Percentiles rank a stretch among this genome's conserved stretches.
Evolutionary conservation across 148 eudicot genomes (phyloP).

Genomic region (Amaranthus cruentus): DNA sequence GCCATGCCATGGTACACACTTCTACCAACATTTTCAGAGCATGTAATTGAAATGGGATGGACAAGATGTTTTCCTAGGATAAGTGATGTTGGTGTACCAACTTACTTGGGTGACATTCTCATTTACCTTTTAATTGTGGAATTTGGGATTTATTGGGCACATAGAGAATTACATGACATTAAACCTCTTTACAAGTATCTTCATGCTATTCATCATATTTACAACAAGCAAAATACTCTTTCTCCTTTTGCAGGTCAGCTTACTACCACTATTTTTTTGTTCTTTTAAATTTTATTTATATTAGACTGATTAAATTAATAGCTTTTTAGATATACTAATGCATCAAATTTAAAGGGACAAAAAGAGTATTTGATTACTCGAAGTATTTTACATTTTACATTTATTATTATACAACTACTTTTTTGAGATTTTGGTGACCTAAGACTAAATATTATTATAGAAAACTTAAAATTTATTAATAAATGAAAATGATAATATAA

Average conservation of each 20-base stretch:
- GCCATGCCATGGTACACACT: constrained; percentile 80
- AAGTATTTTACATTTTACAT: too few relatives aligned
- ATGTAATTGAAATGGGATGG: constrained; percentile 68
- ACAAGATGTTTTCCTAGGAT: constrained; percentile 63
- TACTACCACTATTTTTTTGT: too few relatives aligned
- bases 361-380: too few relatives aligned
- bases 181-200: constrained; percentile 85
- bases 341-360: too few relatives aligned
- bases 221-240: constrained; percentile 94
- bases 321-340: too few relatives aligned
- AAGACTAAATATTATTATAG: too few relatives aligned
- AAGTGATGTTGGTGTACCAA: constrained; percentile 49
- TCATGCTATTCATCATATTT: constrained; percentile 91
- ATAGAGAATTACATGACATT: constrained; percentile 76
- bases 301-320: too few relatives aligned
- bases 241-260: constrained; percentile 92
- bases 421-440: too few relatives aligned
- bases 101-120: constrained; percentile 35
- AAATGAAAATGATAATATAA: too few relatives aligned
- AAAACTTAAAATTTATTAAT: too few relatives aligned
- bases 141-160: constrained; percentile 91
- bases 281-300: too few relatives aligned
- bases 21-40: constrained; percentile 64
- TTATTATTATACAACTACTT: too few relatives aligned
- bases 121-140: constrained; percentile 66